A percentile compares a stretch with the other conserved stretches of the same genome.
Evolutionary conservation across 352 stramenopile genomes (phyloP).

Genomic region (Phytopythium vexans): DNA sequence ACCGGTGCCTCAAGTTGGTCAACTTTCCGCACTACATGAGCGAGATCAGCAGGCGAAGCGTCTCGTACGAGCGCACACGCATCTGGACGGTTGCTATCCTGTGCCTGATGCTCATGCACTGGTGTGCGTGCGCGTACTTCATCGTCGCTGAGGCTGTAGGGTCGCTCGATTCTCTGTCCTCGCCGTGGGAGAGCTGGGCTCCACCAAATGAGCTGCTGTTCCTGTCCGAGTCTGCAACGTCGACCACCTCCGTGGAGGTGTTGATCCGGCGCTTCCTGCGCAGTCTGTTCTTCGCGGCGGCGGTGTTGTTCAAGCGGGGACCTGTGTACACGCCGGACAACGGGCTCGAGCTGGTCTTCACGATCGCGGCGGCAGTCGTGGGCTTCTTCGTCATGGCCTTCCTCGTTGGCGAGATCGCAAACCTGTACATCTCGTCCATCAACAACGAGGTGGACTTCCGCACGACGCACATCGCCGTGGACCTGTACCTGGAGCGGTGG

Average conservation of each 20-base stretch:
- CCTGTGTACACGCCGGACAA: slow-evolving; percentile 26
- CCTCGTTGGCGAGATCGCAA: slow-evolving; percentile 51
- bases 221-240: slow-evolving; percentile 5
- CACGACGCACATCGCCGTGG: slow-evolving; percentile 52
- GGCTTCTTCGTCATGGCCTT: slow-evolving; percentile 43
- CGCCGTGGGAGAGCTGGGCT: slow-evolving; percentile 39
- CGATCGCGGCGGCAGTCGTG: slow-evolving; percentile 32
- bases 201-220: slow-evolving; percentile 15
- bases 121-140: slow-evolving; percentile 48
- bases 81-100: slow-evolving; percentile 36
- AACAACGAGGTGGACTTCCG: slow-evolving; percentile 66
- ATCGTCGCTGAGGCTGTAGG: slow-evolving; percentile 11
- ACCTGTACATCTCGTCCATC: slow-evolving; percentile 51
- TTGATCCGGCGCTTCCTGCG: slow-evolving; percentile 33
- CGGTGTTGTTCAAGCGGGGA: slow-evolving; percentile 43
- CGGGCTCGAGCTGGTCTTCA: slow-evolving; percentile 31
- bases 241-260: background rate
- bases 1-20: slow-evolving; percentile 46
- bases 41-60: slow-evolving; percentile 47
- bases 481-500: slow-evolving; percentile 45
- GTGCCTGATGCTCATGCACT: slow-evolving; percentile 47
- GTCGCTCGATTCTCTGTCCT: background rate
- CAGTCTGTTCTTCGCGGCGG: slow-evolving; percentile 44
- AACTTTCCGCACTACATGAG: slow-evolving; percentile 53
- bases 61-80: slow-evolving; percentile 48